A percentile compares a stretch with the other conserved stretches of the same genome.
Evolutionary conservation across 192 early-diverging fungal species (phyloP).

Genomic region (Podila horticola): DNA sequence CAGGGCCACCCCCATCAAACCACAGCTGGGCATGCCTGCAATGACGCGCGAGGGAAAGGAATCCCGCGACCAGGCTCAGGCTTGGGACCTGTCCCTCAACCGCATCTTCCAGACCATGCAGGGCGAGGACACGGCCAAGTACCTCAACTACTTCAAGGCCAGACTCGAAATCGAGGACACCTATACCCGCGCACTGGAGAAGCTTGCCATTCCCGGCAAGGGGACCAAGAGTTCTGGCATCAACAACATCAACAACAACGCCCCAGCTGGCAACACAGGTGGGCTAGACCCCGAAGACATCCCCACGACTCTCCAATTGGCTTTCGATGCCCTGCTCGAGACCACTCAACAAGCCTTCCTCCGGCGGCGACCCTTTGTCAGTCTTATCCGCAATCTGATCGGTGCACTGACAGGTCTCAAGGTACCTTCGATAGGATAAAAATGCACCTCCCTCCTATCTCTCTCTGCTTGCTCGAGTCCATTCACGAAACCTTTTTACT

Average conservation of each 20-base stretch:
- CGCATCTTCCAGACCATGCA: conserved; percentile 50
- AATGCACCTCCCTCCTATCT: neutral
- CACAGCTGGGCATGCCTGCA: conserved; percentile 36
- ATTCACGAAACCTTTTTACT: no score
- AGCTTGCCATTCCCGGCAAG: conserved; percentile 14
- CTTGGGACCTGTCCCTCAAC: conserved; percentile 40
- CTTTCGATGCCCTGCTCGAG: conserved; percentile 26
- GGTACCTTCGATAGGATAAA: conserved; percentile 14
- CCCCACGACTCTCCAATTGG: conserved; percentile 41
- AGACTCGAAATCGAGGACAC: conserved; percentile 43
- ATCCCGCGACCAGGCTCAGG: conserved; percentile 32
- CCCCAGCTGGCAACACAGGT: neutral
- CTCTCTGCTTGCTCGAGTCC: no score
- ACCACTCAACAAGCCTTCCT: conserved; percentile 12
- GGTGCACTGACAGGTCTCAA: conserved; percentile 27
- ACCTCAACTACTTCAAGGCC: conserved; percentile 40
- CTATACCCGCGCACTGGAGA: conserved; percentile 34
- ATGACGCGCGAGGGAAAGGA: conserved; percentile 42
- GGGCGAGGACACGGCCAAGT: conserved; percentile 38
- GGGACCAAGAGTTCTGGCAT: conserved; percentile 9
- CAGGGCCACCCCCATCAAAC: conserved; percentile 38
- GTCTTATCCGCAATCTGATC: conserved; percentile 15
- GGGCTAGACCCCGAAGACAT: conserved; percentile 42
- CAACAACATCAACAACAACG: neutral
- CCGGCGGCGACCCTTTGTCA: conserved; percentile 22